A percentile compares a stretch with the other conserved stretches of the same genome.
These are phyloP conservation scores for Lactifluus rugatus DNA, from an alignment of 768 basidiomycete species.

Conservation along the genomic window DNA sequence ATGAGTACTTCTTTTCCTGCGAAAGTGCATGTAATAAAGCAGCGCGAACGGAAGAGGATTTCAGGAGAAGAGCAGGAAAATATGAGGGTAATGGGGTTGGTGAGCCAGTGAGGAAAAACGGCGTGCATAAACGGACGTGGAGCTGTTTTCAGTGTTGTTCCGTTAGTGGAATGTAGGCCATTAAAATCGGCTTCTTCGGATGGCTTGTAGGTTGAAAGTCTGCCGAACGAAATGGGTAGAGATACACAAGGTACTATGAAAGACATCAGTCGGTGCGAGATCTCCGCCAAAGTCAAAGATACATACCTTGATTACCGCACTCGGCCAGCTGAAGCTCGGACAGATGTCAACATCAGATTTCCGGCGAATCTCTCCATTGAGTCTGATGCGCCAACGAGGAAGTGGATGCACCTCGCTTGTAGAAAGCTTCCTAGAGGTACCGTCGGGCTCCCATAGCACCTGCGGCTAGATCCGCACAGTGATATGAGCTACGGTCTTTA, in stretches of 20 bases:
- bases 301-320: slow-evolving; percentile 9
- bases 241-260: not conserved
- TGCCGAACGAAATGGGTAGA: slow-evolving; percentile 1
- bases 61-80: too few relatives aligned
- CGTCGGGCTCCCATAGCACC: slow-evolving; percentile 4
- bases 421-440: not conserved
- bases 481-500: not conserved
- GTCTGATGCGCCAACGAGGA: slow-evolving; percentile 5
- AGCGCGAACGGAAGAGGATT: too few relatives aligned
- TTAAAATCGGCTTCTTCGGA: not conserved
- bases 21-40: too few relatives aligned
- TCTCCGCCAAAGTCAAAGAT: not conserved
- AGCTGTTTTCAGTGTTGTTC: not conserved
- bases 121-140: too few relatives aligned
- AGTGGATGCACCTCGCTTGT: not conserved
- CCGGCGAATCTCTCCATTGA: slow-evolving; percentile 1
- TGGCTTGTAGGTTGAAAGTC: not conserved
- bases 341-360: not conserved
- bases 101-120: not conserved
- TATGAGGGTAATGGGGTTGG: not conserved
- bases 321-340: not conserved
- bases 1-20: too few relatives aligned
- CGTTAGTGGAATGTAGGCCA: slow-evolving; percentile 3
- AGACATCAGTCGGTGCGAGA: not conserved
- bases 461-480: not conserved